Evolutionary conservation across 345 rosid species (phyloP), one percentile per base, ranked within the genome.

Genomic region (Salix koriyanagi): DNA sequence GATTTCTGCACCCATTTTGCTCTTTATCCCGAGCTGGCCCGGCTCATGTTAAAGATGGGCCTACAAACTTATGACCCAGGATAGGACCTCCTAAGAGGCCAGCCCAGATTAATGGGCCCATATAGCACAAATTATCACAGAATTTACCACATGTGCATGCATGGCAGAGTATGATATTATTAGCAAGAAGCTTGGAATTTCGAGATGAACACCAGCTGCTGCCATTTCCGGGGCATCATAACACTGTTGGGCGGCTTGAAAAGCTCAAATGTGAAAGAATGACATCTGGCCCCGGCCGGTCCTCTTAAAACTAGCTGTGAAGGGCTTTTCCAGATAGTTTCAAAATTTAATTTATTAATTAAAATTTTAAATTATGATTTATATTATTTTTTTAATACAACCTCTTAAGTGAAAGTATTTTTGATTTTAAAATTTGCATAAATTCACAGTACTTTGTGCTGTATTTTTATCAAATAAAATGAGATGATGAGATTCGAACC

Each of bases 351-450:
- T 30, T 30, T 30, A 30, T 30, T 30, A 30, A 30, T 30, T 30
- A 30, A 30, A 0, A 4, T 0, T 30, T 30, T 3, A 30, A 30
- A 30, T 30, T 30, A 30, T 30, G 4, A 30, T 30, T 30, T 30
- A 30, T 0, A 30, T 30, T 30, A 30, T 2, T 30, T 30, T 30
- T 30, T 30, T n/a, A 30, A 30, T 2, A 28, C 0, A 28, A 28
- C 0, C 2, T 28, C 2, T 28, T 2, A 28, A 1, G 30, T 28
- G 2, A 28, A 28, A 28, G 2, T 0, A n/a, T 0, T 28, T 28
- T 28, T 28, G 30, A 0, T 28, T 28, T 28, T 28, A 28, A 28
- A 28, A 2, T 28, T 28, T 28, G 2, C 0, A 28, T 0, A 28
- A 28, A 28, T 28, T 2, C 30, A 28, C 2, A 28, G 0, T 2